These are phyloP conservation scores for Adansonia gregorii DNA, from an alignment of 441 rosid species.

Conservation along the genomic window DNA sequence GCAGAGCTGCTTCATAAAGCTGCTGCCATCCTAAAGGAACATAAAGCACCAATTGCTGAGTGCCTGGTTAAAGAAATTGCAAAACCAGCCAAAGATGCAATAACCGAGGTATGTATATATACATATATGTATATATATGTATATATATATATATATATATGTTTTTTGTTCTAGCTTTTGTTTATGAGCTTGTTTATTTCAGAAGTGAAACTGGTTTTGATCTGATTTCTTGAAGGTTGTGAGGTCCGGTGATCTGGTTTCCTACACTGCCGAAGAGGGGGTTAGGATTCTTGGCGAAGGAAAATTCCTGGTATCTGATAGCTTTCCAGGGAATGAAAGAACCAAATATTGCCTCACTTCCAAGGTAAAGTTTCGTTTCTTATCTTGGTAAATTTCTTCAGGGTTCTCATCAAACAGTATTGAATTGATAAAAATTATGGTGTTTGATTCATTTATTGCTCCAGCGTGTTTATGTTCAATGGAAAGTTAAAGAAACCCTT, in stretches of 20 bases:
- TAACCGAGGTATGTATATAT: slow-evolving; percentile 59
- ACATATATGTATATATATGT: too few relatives aligned
- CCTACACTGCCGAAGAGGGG: slow-evolving; percentile 97
- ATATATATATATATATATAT: neutral
- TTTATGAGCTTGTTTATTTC: neutral
- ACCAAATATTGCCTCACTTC: slow-evolving; percentile 97
- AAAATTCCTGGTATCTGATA: slow-evolving; percentile 80
- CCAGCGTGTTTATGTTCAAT: neutral
- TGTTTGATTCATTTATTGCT: neutral
- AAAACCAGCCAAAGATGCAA: slow-evolving; percentile 94
- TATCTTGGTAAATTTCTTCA: neutral
- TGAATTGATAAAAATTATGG: neutral
- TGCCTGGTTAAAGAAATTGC: slow-evolving; percentile 93
- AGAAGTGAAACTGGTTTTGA: neutral
- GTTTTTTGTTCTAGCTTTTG: neutral
- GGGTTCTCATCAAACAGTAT: slow-evolving; percentile 2
- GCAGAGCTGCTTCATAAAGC: slow-evolving; percentile 97
- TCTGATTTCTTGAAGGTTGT: slow-evolving; percentile 59
- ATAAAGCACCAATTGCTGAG: slow-evolving; percentile 82
- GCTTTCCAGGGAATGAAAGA: slow-evolving; percentile 95
- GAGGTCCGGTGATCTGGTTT: slow-evolving; percentile 93
- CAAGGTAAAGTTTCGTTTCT: slow-evolving; percentile 53
- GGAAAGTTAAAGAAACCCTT: too few relatives aligned
- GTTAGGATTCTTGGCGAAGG: slow-evolving; percentile 96
- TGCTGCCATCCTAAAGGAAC: slow-evolving; percentile 83